These are phyloP conservation scores for Tuber indicum DNA, from an alignment of 495 filamentous ascomycete species.

Conservation along the genomic window DNA sequence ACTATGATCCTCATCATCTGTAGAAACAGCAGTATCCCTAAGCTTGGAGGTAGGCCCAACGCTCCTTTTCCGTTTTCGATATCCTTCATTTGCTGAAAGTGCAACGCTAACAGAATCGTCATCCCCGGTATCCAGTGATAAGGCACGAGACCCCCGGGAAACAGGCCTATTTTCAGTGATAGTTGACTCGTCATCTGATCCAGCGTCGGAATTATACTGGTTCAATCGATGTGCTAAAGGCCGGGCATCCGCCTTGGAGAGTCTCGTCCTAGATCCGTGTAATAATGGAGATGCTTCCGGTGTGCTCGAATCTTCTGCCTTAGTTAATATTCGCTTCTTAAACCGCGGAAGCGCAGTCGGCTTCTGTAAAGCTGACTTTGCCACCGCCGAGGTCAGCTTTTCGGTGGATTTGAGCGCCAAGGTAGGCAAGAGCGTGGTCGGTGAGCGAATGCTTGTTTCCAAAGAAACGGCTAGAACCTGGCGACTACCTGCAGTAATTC, in stretches of 20 bases:
- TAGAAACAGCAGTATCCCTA: slow-evolving; percentile 36
- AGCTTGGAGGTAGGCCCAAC: slow-evolving; percentile 39
- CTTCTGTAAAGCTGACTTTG: slow-evolving; percentile 24
- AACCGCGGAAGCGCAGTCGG: slow-evolving; percentile 39
- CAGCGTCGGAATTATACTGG: slow-evolving; percentile 37
- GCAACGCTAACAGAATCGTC: slow-evolving; percentile 35
- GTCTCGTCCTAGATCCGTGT: slow-evolving; percentile 28
- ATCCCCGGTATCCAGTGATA: slow-evolving; percentile 40
- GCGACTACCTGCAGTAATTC: slow-evolving; percentile 39
- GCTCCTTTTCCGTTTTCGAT: slow-evolving; percentile 38
- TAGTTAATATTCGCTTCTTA: slow-evolving; percentile 37
- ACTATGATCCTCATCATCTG: slow-evolving; percentile 34
- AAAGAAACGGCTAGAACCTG: slow-evolving; percentile 9
- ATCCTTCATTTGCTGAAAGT: slow-evolving; percentile 20
- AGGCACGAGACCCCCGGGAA: slow-evolving; percentile 33
- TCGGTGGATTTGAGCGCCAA: slow-evolving; percentile 20
- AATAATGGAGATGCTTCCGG: slow-evolving; percentile 28
- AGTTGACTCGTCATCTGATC: slow-evolving; percentile 41
- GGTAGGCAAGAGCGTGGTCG: slow-evolving; percentile 12
- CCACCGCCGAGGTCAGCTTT: slow-evolving; percentile 9
- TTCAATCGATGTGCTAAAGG: slow-evolving; percentile 40
- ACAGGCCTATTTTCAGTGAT: slow-evolving; percentile 37
- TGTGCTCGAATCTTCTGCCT: slow-evolving; percentile 20
- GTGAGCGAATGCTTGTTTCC: neutral
- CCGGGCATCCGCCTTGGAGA: slow-evolving; percentile 35